A percentile compares a stretch with the other conserved stretches of the same genome.
Conservation (phyloP, 2,329 filamentous ascomycete species). For the Fusarium phyllophilum region DNA sequence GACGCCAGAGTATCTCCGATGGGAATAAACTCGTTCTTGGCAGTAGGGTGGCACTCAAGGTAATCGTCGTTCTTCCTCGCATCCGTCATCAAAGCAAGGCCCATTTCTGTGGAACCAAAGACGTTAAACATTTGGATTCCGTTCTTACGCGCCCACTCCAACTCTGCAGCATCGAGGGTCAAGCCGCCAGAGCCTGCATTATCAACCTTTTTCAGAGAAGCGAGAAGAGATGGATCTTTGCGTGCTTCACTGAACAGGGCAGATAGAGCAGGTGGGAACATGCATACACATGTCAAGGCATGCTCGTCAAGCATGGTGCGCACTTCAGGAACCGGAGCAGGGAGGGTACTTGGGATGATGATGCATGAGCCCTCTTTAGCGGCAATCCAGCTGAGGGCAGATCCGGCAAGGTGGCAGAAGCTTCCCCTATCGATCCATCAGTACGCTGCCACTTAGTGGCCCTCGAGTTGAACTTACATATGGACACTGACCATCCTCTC, state of each 20-base stretch:
- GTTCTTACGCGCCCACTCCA: conserved; percentile 20
- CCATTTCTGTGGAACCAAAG: conserved; percentile 29
- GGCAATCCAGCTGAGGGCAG: background rate
- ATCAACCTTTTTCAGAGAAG: conserved; percentile 8
- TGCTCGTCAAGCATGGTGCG: conserved; percentile 10
- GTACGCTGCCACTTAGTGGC: rapidly evolving
- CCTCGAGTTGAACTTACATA: background rate
- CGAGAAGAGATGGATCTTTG: conserved; percentile 7
- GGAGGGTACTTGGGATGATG: conserved; percentile 22
- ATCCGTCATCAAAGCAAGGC: conserved; percentile 1
- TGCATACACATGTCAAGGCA: background rate
- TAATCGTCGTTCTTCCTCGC: background rate
- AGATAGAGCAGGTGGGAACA: conserved; percentile 18
- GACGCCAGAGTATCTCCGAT: background rate
- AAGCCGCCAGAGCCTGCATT: conserved; percentile 8
- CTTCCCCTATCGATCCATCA: conserved; percentile 21
- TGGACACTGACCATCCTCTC: background rate
- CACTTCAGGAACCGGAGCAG: conserved; percentile 11
- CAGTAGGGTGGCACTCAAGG: background rate
- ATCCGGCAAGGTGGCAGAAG: conserved; percentile 30
- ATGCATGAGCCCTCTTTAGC: conserved; percentile 16
- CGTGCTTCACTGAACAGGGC: conserved; percentile 21
- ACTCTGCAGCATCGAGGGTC: background rate
- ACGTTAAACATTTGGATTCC: conserved; percentile 15
- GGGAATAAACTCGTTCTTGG: conserved; percentile 16